Percentiles rank a stretch among this genome's conserved stretches.
These are phyloP conservation scores for Spiraea crenata DNA, from an alignment of 331 rosid species.

Conservation along the genomic window DNA sequence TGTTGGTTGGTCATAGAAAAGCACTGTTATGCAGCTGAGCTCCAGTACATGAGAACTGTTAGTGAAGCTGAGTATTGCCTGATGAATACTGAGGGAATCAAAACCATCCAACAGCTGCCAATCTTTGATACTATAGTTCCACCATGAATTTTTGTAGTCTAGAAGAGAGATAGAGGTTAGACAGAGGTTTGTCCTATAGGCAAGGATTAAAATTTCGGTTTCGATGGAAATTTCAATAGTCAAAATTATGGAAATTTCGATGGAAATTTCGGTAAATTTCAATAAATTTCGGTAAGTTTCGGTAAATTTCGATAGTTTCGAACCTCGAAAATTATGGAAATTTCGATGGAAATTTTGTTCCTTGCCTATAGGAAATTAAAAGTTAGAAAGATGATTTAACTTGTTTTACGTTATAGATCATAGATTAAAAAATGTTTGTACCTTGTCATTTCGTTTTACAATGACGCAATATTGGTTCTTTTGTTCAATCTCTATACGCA, in stretches of 20 bases:
- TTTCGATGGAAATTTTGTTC: too few relatives aligned
- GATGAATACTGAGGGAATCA: neutral
- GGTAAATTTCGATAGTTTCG: too few relatives aligned
- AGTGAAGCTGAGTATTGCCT: neutral
- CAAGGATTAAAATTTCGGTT: too few relatives aligned
- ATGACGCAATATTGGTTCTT: neutral
- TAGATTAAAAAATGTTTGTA: neutral
- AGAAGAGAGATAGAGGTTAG: neutral
- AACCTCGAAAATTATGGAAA: too few relatives aligned
- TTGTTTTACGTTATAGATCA: neutral
- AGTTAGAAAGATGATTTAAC: neutral
- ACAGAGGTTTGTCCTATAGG: neutral
- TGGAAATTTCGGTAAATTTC: too few relatives aligned
- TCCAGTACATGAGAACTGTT: neutral
- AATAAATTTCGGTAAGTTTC: too few relatives aligned
- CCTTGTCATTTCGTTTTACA: neutral
- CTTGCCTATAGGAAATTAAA: neutral
- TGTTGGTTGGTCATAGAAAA: neutral
- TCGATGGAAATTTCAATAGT: too few relatives aligned
- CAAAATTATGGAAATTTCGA: too few relatives aligned
- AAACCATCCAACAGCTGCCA: neutral
- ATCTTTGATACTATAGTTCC: neutral
- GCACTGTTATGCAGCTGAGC: neutral
- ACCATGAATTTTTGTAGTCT: slow-evolving; percentile 1
- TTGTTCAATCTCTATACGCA: neutral